These are phyloP conservation scores for Ceratocystis smalleyi DNA, from an alignment of 2,329 filamentous ascomycete genomes.

Conservation along the genomic window DNA sequence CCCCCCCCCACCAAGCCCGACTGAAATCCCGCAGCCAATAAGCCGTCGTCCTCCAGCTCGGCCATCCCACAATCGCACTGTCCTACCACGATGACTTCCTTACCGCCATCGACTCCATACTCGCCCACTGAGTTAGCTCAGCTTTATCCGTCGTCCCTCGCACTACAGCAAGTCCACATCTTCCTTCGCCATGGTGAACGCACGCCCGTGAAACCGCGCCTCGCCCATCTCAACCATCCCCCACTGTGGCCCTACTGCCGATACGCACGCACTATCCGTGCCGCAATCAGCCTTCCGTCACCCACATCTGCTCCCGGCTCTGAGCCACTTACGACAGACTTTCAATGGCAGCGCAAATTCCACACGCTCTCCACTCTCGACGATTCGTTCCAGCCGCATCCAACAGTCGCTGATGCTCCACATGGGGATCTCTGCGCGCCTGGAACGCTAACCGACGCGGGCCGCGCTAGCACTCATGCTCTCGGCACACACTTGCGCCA, in stretches of 20 bases:
- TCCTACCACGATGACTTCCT: constrained; percentile 53
- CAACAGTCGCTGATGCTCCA: constrained; percentile 50
- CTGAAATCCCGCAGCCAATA: background rate
- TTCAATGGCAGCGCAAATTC: constrained; percentile 31
- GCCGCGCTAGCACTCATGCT: constrained; percentile 53
- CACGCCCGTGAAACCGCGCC: constrained; percentile 74
- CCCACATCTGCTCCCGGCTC: constrained; percentile 23
- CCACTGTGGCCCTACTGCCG: constrained; percentile 83
- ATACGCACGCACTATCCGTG: constrained; percentile 53
- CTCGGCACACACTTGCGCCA: constrained; percentile 52
- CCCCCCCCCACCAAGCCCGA: background rate
- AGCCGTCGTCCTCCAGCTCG: too few relatives aligned
- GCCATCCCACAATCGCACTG: too few relatives aligned
- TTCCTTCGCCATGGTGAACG: constrained; percentile 67
- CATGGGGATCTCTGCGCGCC: constrained; percentile 69
- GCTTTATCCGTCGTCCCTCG: constrained; percentile 66
- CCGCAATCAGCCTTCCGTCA: constrained; percentile 23
- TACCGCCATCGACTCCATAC: constrained; percentile 61
- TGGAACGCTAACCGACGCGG: constrained; percentile 61
- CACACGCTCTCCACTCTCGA: constrained; percentile 36
- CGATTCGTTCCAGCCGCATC: constrained; percentile 50
- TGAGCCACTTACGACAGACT: constrained; percentile 21
- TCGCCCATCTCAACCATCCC: constrained; percentile 58
- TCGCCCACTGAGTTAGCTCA: constrained; percentile 60
- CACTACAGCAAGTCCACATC: constrained; percentile 82